These are phyloP conservation scores for Fusarium sp. DNA, from an alignment of 2,329 filamentous ascomycete genomes.

Conservation along the genomic window DNA sequence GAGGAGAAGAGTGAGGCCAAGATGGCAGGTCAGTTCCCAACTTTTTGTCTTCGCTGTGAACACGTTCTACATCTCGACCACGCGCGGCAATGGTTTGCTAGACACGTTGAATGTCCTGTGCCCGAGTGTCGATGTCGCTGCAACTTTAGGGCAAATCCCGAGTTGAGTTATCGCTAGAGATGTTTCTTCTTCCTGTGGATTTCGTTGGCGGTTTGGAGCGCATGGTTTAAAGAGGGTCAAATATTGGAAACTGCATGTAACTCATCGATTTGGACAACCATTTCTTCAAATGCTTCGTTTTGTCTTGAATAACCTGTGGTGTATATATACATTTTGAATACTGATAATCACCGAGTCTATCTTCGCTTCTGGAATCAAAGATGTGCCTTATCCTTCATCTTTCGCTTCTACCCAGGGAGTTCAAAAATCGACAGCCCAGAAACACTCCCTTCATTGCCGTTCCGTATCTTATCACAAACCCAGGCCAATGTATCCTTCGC, in stretches of 20 bases:
- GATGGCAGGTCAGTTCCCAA: conserved; percentile 70
- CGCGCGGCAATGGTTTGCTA: conserved; percentile 72
- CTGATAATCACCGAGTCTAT: conserved; percentile 22
- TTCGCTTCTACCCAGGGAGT: conserved; percentile 29
- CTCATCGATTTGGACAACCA: neutral
- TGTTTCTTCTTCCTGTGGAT: neutral
- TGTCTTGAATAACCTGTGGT: neutral
- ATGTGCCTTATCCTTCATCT: conserved; percentile 15
- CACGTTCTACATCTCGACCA: conserved; percentile 76
- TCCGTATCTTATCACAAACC: conserved; percentile 9
- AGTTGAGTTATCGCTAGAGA: conserved; percentile 62
- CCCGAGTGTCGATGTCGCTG: conserved; percentile 75
- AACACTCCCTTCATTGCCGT: conserved; percentile 29
- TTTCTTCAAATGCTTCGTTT: neutral
- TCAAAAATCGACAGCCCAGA: conserved; percentile 17
- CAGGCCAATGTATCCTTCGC: conserved; percentile 20
- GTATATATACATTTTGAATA: conserved; percentile 21
- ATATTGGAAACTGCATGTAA: neutral
- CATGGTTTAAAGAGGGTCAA: neutral
- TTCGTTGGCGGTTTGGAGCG: neutral
- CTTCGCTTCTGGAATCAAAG: conserved; percentile 16
- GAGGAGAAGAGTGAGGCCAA: conserved; percentile 62
- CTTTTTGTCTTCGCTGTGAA: conserved; percentile 75
- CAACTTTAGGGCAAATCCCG: conserved; percentile 69
- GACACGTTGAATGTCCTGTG: conserved; percentile 74